phyloP scores from a whole-genome alignment of 2,329 filamentous ascomycete genomes.

The Torrubiella hemipterigena region DNA sequence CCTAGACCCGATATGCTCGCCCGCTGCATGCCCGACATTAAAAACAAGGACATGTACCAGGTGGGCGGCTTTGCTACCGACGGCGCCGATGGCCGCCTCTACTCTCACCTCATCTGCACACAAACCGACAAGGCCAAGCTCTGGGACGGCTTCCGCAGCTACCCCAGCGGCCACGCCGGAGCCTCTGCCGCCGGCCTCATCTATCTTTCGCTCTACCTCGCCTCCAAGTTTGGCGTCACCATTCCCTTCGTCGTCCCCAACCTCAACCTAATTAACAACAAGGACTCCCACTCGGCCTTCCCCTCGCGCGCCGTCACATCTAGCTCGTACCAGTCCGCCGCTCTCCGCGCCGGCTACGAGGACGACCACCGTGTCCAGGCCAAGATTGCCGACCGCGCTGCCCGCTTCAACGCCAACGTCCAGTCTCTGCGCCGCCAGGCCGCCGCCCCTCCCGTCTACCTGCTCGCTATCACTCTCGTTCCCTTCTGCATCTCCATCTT shows the following conservation, averaged over 20 bases:
- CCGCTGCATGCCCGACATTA: constrained; percentile 65
- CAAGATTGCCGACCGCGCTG: constrained; percentile 10
- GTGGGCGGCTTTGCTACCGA: constrained; percentile 49
- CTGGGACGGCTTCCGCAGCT: constrained; percentile 76
- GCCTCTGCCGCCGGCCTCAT: constrained; percentile 68
- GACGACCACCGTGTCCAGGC: constrained; percentile 17
- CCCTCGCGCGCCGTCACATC: constrained; percentile 51
- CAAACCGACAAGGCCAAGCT: constrained; percentile 49
- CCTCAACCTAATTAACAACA: constrained; percentile 30
- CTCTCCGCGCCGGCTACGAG: constrained; percentile 17
- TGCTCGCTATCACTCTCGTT: constrained; percentile 56
- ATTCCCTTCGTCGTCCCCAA: constrained; percentile 54
- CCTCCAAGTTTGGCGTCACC: constrained; percentile 66
- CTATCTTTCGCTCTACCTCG: constrained; percentile 79
- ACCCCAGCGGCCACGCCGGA: constrained; percentile 43
- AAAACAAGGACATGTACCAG: constrained; percentile 43
- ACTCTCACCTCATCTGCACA: constrained; percentile 65
- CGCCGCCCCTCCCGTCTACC: constrained; percentile 71
- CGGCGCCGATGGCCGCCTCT: constrained; percentile 51
- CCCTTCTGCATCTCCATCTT: constrained; percentile 69
- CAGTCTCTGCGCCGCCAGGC: constrained; percentile 49
- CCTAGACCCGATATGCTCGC: constrained; percentile 72
- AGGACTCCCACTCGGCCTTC: constrained; percentile 50
- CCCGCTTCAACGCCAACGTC: constrained; percentile 18
- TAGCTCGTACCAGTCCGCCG: too few relatives aligned